A percentile compares a stretch with the other conserved stretches of the same genome.
phyloP scores from a whole-genome alignment of 1,284 basidiomycete species.

The Hypsizygus ulmarius region DNA sequence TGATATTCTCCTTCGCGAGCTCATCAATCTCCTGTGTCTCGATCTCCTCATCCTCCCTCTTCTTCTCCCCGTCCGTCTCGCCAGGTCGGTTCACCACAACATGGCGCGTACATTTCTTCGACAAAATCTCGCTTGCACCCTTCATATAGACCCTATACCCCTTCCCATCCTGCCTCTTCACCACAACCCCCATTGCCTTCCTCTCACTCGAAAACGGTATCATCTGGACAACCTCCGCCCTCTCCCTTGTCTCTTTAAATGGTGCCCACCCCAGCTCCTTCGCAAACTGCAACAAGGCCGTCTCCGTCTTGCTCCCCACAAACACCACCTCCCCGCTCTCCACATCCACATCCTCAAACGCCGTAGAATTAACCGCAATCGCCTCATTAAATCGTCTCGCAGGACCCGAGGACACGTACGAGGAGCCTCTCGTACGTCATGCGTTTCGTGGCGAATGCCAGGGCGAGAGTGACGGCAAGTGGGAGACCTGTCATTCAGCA shows the following conservation, averaged over 20 bases:
- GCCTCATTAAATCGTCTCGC: slow-evolving; percentile 95
- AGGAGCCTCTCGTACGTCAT: slow-evolving; percentile 96
- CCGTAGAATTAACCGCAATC: slow-evolving; percentile 93
- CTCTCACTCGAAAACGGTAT: slow-evolving; percentile 94
- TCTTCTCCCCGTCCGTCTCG: slow-evolving; percentile 23
- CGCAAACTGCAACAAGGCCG: slow-evolving; percentile 88
- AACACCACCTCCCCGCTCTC: slow-evolving; percentile 69
- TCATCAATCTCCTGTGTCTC: slow-evolving; percentile 62
- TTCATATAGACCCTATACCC: slow-evolving; percentile 82
- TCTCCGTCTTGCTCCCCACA: slow-evolving; percentile 96
- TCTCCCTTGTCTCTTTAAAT: slow-evolving; percentile 70
- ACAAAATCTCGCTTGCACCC: slow-evolving; percentile 92
- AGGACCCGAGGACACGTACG: slow-evolving; percentile 92
- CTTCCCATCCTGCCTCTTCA: slow-evolving; percentile 53
- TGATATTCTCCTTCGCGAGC: slow-evolving; percentile 75
- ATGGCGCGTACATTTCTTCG: slow-evolving; percentile 70
- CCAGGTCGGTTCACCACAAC: slow-evolving; percentile 54
- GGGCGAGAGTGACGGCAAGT: slow-evolving; percentile 92
- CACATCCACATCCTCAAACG: slow-evolving; percentile 83
- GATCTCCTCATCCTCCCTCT: slow-evolving; percentile 36
- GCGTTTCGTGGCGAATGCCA: slow-evolving; percentile 95
- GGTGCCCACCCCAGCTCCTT: slow-evolving; percentile 82
- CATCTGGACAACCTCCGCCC: slow-evolving; percentile 78
- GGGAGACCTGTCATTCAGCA: slow-evolving; percentile 67
- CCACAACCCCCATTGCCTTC: slow-evolving; percentile 95